Base-by-base conservation (phyloP, 441 rosid species). In the Populus hybrid region DNA sequence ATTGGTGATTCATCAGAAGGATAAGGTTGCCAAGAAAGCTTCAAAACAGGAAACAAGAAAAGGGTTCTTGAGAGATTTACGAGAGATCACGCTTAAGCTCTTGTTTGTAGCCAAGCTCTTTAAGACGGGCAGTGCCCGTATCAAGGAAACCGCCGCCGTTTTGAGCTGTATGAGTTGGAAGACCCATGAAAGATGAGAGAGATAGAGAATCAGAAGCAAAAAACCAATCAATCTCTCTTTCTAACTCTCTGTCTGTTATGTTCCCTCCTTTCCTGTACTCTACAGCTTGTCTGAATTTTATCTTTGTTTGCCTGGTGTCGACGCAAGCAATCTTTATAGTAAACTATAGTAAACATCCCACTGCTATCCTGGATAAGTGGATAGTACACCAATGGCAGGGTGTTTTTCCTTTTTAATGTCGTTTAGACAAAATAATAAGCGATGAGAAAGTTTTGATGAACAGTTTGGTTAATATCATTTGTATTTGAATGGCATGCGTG, bases 21-120 rank as follows among this genome's bases (percentile, higher is more conserved):
- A 75, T 3, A 65, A 65, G 29, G 14, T 65, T 24, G 29, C 26
- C 26, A 42, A 68, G 61, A 24, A 69, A 14, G 38, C 3, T 2
- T 26, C 7, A 38, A 8, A 33, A 68, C 3, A 24, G 7, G 71
- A 50, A 7, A 56, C 21, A 69, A 69, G 8, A 40, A 45, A 29
- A 40, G 45, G 70, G 79, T 64, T n/a, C 65, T 26, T 11, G 59
- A 82, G 83, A 74, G 70, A 74, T 81, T 78, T 88, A 92, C 97
- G 97, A 95, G 82, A 94, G 94, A 73, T 93, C 94, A 53, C 98
- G 98, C 88, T 93, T 93, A 79, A 95, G 98, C 73, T 94, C 99
- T 86, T 94, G 98, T 83, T 95, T 94, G 92, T 95, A 95, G 36
- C 99, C 97, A 61, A 95, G 94, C 88, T 95, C 93, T 69, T 75